Conservation (phyloP, 345 rosid genomes). For the Salix koriyanagi region DNA sequence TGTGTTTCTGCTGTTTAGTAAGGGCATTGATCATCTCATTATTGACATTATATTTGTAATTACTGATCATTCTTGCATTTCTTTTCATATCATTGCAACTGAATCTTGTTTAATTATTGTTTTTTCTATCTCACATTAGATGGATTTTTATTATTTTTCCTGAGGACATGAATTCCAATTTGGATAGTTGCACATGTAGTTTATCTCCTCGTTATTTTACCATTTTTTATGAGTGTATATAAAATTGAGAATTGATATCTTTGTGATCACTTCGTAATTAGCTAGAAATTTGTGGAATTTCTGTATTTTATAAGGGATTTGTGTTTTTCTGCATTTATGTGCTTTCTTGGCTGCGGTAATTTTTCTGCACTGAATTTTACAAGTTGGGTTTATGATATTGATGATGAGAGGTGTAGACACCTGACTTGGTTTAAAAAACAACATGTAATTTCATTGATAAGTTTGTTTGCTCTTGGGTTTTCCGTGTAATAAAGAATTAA, state of each 20-base stretch:
- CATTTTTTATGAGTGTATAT: neutral
- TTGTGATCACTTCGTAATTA: too few relatives aligned
- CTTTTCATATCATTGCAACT: neutral
- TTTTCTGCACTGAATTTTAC: neutral
- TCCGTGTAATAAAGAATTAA: neutral
- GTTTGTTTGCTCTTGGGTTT: neutral
- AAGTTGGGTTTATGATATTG: neutral
- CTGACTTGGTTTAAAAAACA: neutral
- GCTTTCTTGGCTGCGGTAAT: neutral
- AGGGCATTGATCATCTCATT: neutral
- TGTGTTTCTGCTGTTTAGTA: neutral
- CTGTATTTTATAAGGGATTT: neutral
- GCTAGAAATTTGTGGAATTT: too few relatives aligned
- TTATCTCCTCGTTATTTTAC: neutral
- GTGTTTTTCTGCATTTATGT: neutral
- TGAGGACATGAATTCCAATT: neutral
- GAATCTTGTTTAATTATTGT: neutral
- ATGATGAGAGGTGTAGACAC: neutral
- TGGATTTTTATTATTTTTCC: constrained; percentile 1
- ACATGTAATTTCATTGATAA: neutral
- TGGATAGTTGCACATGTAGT: neutral
- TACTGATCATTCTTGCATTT: neutral
- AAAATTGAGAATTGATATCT: neutral
- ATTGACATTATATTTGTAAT: neutral
- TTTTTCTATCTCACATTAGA: neutral